phyloP scores from a whole-genome alignment of 192 early-diverging fungal genomes.

The Coemansia sp. region DNA sequence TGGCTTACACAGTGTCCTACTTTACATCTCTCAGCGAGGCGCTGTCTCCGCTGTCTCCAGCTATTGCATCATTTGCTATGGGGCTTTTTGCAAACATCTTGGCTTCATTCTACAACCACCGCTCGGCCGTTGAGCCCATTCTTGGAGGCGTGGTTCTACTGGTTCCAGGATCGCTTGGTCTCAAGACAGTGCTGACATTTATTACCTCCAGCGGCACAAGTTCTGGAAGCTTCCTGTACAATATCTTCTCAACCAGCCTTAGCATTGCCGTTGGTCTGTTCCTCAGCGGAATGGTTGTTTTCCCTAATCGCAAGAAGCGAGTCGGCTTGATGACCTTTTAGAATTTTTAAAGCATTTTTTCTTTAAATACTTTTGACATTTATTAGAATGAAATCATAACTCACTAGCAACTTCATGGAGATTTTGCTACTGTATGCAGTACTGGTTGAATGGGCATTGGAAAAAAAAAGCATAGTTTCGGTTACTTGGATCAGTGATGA shows the following conservation, averaged over 20 bases:
- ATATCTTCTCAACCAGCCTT: conserved; percentile 64
- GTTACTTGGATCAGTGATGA: too few relatives aligned
- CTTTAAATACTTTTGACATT: conserved; percentile 2
- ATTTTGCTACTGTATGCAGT: background rate
- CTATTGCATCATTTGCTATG: conserved; percentile 73
- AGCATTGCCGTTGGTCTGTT: conserved; percentile 71
- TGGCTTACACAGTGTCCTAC: conserved; percentile 69
- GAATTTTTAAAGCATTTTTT: background rate
- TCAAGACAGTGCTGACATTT: conserved; percentile 62
- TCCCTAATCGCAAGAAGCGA: conserved; percentile 56
- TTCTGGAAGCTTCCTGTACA: conserved; percentile 56
- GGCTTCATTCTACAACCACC: conserved; percentile 65
- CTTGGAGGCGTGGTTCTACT: conserved; percentile 78
- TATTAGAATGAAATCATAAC: background rate
- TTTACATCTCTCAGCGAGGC: conserved; percentile 60
- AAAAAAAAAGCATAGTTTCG: too few relatives aligned
- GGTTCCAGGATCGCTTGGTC: conserved; percentile 81
- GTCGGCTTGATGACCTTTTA: conserved; percentile 55
- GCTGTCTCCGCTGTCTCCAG: conserved; percentile 59
- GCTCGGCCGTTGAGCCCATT: conserved; percentile 76
- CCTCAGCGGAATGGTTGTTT: conserved; percentile 64
- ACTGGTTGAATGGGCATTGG: background rate
- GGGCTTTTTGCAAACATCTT: conserved; percentile 77
- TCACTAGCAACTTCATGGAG: too few relatives aligned
- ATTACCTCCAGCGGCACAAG: conserved; percentile 56